Evolutionary conservation across 176 grass and related monocot genomes (phyloP).

Genomic region (Dactylis glomerata): DNA sequence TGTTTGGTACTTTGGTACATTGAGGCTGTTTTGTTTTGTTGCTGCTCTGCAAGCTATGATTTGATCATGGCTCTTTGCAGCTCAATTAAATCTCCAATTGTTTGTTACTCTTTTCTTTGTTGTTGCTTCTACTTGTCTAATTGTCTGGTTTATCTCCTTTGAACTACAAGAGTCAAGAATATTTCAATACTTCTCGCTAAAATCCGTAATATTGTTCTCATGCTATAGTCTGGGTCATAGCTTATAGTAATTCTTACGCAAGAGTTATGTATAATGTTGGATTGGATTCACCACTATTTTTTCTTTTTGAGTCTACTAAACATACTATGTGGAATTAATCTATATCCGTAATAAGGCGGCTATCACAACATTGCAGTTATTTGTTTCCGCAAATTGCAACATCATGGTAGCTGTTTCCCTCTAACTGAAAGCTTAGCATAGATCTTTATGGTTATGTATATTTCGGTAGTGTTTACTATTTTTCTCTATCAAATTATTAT

Average conservation of each 20-base stretch:
- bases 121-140: background rate
- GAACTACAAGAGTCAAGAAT: background rate
- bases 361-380: background rate
- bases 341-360: background rate
- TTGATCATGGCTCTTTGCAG: background rate
- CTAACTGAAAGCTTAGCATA: background rate
- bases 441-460: constrained; percentile 3
- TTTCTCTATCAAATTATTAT: background rate
- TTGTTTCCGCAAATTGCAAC: constrained; percentile 8
- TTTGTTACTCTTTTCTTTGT: background rate
- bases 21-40: background rate
- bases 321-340: background rate
- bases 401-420: background rate
- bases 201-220: constrained; percentile 4
- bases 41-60: background rate
- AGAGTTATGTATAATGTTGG: background rate
- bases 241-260: background rate
- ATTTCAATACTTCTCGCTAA: background rate
- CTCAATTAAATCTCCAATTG: background rate
- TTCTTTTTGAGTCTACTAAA: background rate
- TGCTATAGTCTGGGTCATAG: background rate
- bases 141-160: background rate
- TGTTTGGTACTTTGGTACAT: background rate
- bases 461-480: constrained; percentile 10
- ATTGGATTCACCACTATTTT: background rate